Conservation (phyloP, 441 rosid genomes). For the Euphorbia celastroides region DNA sequence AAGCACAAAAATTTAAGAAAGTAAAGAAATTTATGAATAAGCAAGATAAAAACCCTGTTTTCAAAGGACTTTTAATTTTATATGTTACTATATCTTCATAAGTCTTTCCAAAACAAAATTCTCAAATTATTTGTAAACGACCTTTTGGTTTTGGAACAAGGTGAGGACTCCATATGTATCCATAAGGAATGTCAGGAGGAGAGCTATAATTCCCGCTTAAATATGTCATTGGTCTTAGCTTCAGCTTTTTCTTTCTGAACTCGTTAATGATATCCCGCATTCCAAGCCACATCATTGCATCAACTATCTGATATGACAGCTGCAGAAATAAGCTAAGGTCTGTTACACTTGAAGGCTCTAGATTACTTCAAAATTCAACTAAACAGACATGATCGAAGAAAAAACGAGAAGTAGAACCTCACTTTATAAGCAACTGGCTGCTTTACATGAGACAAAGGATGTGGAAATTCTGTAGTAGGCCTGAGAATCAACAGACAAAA, state of each 20-base stretch:
- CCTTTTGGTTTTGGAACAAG: conserved; percentile 99
- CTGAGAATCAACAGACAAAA: conserved; percentile 34
- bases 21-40: neutral
- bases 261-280: conserved; percentile 96
- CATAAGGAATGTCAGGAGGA: conserved; percentile 76
- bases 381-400: neutral
- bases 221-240: conserved; percentile 90
- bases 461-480: conserved; percentile 97
- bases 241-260: conserved; percentile 81
- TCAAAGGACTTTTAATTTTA: neutral
- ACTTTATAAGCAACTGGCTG: conserved; percentile 83
- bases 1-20: conserved; percentile 14
- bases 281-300: conserved; percentile 97
- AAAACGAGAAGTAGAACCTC: conserved; percentile 24
- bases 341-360: neutral
- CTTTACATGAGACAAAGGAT: conserved; percentile 96
- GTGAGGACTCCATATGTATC: conserved; percentile 99
- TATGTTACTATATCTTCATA: neutral
- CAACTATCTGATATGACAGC: conserved; percentile 98
- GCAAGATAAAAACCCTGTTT: neutral
- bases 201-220: conserved; percentile 91
- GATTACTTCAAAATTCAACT: neutral
- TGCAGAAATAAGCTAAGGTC: conserved; percentile 22
- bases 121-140: conserved; percentile 18
- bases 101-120: neutral